These are phyloP conservation scores for Calonectria montana DNA, from an alignment of 2,329 filamentous ascomycete species.

Conservation along the genomic window DNA sequence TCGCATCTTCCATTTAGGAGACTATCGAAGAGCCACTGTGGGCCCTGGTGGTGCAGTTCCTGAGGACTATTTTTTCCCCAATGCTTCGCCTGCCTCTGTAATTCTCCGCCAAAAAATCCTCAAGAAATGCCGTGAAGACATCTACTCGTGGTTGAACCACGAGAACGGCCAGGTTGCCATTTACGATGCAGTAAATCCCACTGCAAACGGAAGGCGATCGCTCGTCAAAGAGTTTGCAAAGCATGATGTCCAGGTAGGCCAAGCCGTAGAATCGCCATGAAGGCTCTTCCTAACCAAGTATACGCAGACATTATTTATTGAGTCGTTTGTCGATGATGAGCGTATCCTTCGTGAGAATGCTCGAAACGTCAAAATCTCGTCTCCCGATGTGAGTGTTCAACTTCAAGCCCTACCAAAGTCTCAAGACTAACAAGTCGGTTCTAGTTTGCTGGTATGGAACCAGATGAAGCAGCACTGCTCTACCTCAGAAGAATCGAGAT, in stretches of 20 bases:
- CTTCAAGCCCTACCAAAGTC: not conserved
- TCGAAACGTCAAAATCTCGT: constrained; percentile 96
- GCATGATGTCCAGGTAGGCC: constrained; percentile 85
- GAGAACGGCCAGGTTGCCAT: constrained; percentile 99
- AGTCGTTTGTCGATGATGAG: constrained; percentile 94
- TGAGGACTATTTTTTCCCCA: constrained; percentile 97
- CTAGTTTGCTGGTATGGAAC: constrained; percentile 89
- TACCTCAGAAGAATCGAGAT: constrained; percentile 91
- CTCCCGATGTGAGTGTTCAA: constrained; percentile 78
- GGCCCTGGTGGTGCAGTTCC: constrained; percentile 86
- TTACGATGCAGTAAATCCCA: constrained; percentile 97
- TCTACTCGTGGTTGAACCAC: constrained; percentile 94
- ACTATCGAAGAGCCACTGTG: constrained; percentile 93
- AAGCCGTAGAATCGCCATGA: not conserved
- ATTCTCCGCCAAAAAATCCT: constrained; percentile 96
- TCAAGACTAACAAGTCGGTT: not conserved
- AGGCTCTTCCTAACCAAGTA: constrained; percentile 3
- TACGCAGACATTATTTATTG: constrained; percentile 88
- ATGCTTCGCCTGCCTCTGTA: constrained; percentile 92
- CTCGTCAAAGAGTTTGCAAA: constrained; percentile 98
- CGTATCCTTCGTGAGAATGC: constrained; percentile 96
- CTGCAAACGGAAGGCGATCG: constrained; percentile 82
- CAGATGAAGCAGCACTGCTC: constrained; percentile 90
- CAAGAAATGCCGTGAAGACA: constrained; percentile 96
- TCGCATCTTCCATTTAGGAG: constrained; percentile 95